Base-by-base conservation (phyloP, 805 yeast species). In the Zygosaccharomyces lentus region DNA sequence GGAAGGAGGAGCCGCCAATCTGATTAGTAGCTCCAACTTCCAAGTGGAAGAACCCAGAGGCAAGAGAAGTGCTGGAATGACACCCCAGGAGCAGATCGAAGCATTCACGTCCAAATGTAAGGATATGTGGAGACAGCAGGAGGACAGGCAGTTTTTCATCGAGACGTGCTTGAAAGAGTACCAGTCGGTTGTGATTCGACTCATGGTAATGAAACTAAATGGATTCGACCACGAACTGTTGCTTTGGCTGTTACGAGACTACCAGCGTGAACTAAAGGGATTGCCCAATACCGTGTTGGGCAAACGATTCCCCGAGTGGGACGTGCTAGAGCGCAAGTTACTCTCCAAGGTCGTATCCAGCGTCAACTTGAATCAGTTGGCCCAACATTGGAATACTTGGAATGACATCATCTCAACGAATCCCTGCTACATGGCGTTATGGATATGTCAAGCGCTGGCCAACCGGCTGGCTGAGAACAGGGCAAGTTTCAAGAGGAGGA, bases 1-100 rank as follows among this genome's bases (percentile, higher is more conserved):
- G 56, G 51, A 55, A 29, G 43, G 41, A 35, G 53, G 48, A 4
- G 43, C 19, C n/a, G 27, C 36, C 9, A 48, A 41, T 19, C 29
- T 61, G 13, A 61, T 61, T 7, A 55, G 54, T 27, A 59, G 63
- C 37, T 34, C 53, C 8, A 59, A 58, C 37, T 54, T 58, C 38
- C 48, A 54, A 3, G 66, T 64, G 8, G 64, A 69, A 49, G 86
- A 81, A 62, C 71, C 77, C 9, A 82, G 81, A 66, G 76, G 76
- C 58, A 71, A 38, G 17, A 52, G 41, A 39, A 24, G 24, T 9
- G 13, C 17, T 6, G 46, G 30, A 2, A 10, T 43, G 9, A 43
- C 52, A 9, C 50, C 55, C 3, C 45, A 50, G 19, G 53, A 50
- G 10, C 46, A 48, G 7, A 48, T 59, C 6, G 47, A 46, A 34